phyloP scores from a whole-genome alignment of 495 filamentous ascomycete species.

The Trypethelium eluteriae region DNA sequence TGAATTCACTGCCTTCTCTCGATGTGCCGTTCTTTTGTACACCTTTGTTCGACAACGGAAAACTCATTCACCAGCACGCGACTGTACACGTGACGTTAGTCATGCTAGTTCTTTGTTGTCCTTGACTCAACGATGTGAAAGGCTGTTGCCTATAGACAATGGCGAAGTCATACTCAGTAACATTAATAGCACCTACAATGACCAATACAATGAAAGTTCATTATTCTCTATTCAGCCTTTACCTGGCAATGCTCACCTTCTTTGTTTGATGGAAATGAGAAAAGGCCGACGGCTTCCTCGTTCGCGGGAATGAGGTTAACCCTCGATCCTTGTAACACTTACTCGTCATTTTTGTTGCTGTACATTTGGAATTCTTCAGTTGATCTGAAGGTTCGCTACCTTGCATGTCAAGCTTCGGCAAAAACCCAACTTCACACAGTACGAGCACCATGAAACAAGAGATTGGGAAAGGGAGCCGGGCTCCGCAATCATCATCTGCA shows the following conservation, averaged over 20 bases:
- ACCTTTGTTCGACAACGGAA: not conserved
- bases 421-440: not conserved
- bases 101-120: not conserved
- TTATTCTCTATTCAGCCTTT: not conserved
- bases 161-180: constrained; percentile 21
- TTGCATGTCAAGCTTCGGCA: not conserved
- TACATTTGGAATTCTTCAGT: not conserved
- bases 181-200: constrained; percentile 27
- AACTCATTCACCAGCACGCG: not conserved
- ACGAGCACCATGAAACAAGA: not conserved
- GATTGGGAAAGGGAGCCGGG: not conserved
- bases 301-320: not conserved
- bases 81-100: not conserved
- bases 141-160: not conserved
- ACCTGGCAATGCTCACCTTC: not conserved
- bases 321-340: not conserved
- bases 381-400: not conserved
- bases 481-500: not conserved
- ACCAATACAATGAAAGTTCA: constrained; percentile 4
- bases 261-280: constrained; percentile 5
- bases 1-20: not conserved
- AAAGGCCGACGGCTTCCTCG: not conserved
- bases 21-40: not conserved
- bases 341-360: not conserved
- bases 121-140: not conserved